Percentiles rank a stretch among this genome's conserved stretches.
Conservation (phyloP, 768 basidiomycete genomes). For the Brasilioporus rufonigricans region DNA sequence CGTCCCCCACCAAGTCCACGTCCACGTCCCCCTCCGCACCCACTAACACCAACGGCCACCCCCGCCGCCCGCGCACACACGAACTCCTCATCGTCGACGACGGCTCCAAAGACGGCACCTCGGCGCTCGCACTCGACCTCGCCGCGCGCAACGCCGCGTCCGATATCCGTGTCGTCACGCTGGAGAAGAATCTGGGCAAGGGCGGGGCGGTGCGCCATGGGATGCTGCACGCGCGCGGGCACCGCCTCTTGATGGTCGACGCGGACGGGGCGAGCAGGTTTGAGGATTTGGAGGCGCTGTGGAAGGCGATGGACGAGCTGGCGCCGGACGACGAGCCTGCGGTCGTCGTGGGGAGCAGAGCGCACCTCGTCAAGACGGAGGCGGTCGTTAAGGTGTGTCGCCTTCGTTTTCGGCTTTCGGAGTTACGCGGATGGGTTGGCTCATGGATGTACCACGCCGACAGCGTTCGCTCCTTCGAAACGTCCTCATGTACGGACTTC, state of each 20-base stretch:
- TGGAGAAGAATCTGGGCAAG: conserved; percentile 85
- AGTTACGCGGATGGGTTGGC: too few relatives aligned
- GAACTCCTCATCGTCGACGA: conserved; percentile 92
- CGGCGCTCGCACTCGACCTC: conserved; percentile 58
- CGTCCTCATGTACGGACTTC: conserved; percentile 91
- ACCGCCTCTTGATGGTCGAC: conserved; percentile 84
- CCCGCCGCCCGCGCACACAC: conserved; percentile 48
- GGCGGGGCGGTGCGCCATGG: conserved; percentile 93
- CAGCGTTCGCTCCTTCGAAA: conserved; percentile 89
- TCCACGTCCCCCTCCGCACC: conserved; percentile 13
- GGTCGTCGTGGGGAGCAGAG: conserved; percentile 83
- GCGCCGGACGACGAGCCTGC: conserved; percentile 48
- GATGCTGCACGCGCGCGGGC: conserved; percentile 77
- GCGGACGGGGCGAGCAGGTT: conserved; percentile 93
- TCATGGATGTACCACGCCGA: background rate
- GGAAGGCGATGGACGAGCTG: conserved; percentile 68
- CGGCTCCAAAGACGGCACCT: conserved; percentile 79
- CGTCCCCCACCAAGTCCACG: too few relatives aligned
- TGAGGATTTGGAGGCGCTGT: conserved; percentile 76
- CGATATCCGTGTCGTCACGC: conserved; percentile 74
- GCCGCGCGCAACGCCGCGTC: conserved; percentile 52
- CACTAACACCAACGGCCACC: background rate
- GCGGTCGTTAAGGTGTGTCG: conserved; percentile 82
- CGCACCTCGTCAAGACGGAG: conserved; percentile 88
- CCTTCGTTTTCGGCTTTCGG: too few relatives aligned